These are phyloP conservation scores for Xanthoparmelia taractica DNA, from an alignment of 495 filamentous ascomycete species.

Conservation along the genomic window DNA sequence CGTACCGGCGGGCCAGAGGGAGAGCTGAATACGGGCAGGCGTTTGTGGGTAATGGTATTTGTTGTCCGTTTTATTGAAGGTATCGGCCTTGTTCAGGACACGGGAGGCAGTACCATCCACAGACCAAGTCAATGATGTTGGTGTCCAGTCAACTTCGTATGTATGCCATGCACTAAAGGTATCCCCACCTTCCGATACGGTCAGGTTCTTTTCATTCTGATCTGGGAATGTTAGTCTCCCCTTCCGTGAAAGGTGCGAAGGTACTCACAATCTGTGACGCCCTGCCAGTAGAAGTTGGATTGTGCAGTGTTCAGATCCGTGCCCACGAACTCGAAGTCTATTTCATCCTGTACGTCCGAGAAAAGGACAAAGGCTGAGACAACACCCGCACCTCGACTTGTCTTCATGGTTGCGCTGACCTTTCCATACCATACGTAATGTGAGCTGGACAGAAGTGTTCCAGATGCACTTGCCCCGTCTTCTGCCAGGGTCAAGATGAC, in stretches of 20 bases:
- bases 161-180: constrained; percentile 77
- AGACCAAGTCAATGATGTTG: constrained; percentile 75
- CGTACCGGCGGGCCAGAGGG: constrained; percentile 89
- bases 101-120: constrained; percentile 73
- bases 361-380: constrained; percentile 94
- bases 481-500: constrained; percentile 82
- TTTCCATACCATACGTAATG: constrained; percentile 97
- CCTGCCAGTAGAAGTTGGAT: constrained; percentile 96
- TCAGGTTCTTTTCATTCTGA: constrained; percentile 60
- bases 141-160: constrained; percentile 90
- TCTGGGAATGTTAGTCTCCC: constrained; percentile 45
- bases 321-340: constrained; percentile 93
- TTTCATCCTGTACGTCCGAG: constrained; percentile 93
- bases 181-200: constrained; percentile 45
- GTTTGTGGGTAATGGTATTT: constrained; percentile 88
- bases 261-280: constrained; percentile 78
- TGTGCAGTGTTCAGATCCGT: constrained; percentile 68
- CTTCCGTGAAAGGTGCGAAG: background rate
- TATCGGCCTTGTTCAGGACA: constrained; percentile 62
- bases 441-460: constrained; percentile 79
- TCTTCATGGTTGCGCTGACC: constrained; percentile 78
- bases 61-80: constrained; percentile 76
- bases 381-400: constrained; percentile 74
- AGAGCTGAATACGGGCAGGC: constrained; percentile 86
- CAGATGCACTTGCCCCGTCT: constrained; percentile 55